Conservation (phyloP, 139 green algal genomes). For the Dunaliella sp. region DNA sequence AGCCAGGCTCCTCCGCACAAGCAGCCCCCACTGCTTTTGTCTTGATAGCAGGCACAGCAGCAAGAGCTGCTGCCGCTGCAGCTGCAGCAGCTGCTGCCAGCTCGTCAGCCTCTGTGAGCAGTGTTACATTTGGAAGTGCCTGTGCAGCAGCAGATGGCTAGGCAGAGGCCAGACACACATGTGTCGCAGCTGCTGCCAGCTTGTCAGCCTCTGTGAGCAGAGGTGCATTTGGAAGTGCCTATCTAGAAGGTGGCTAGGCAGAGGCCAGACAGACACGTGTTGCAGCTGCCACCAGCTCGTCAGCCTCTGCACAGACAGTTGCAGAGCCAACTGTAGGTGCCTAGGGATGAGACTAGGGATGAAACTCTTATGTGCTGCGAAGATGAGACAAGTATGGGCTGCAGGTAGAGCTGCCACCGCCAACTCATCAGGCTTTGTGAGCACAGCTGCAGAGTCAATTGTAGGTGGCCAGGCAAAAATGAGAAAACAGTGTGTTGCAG, state of each 20-base stretch:
- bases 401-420: too few species aligned
- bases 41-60: not conserved
- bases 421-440: too few species aligned
- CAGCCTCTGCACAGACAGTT: not conserved
- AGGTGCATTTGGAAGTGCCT: too few species aligned
- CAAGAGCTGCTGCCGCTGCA: not conserved
- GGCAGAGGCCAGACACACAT: not conserved
- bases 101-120: not conserved
- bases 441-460: too few species aligned
- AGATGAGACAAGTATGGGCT: too few species aligned
- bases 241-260: not conserved
- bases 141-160: not conserved
- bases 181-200: not conserved
- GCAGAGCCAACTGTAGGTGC: too few species aligned
- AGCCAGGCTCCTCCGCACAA: not conserved
- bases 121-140: too few species aligned
- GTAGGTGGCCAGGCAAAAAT: not conserved
- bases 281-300: not conserved
- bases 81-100: not conserved
- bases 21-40: not conserved
- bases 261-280: not conserved
- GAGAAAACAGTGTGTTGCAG: not conserved
- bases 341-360: too few species aligned
- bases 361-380: too few species aligned
- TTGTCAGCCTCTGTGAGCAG: not conserved